A percentile compares a stretch with the other conserved stretches of the same genome.
Evolutionary conservation across 1,284 basidiomycete species (phyloP).

Genomic region (Irpex lacteus): DNA sequence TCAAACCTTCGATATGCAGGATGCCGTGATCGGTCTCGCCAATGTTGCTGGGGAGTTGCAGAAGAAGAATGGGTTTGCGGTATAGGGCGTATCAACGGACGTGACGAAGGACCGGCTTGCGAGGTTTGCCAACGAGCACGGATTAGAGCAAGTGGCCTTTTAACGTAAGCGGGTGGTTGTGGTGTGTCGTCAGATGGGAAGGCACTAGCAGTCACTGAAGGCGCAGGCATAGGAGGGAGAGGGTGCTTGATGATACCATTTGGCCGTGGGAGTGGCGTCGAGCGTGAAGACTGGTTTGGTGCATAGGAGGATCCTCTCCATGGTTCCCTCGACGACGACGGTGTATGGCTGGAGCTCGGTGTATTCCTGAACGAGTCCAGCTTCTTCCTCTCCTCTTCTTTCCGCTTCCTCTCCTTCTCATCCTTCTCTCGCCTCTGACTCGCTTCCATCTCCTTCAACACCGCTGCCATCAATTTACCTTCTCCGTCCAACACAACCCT

Average conservation of each 20-base stretch:
- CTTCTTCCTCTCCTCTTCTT: slow-evolving; percentile 22
- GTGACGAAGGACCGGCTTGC: slow-evolving; percentile 2
- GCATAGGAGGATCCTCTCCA: slow-evolving; percentile 7
- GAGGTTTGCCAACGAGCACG: slow-evolving; percentile 2
- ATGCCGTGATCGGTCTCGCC: background rate
- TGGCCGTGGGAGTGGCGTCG: slow-evolving; percentile 15
- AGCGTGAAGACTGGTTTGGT: slow-evolving; percentile 16
- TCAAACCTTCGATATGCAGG: slow-evolving; percentile 7
- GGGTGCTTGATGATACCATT: slow-evolving; percentile 13
- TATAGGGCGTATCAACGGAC: background rate
- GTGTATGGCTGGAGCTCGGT: slow-evolving; percentile 21
- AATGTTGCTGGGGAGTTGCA: slow-evolving; percentile 15
- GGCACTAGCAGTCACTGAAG: slow-evolving; percentile 9
- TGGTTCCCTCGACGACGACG: background rate
- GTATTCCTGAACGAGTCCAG: slow-evolving; percentile 21
- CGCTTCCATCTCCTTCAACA: slow-evolving; percentile 59
- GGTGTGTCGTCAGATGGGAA: background rate
- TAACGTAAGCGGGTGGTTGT: background rate
- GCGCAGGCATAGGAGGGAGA: slow-evolving; percentile 18
- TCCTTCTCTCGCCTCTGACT: slow-evolving; percentile 44
- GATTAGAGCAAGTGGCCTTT: slow-evolving; percentile 1
- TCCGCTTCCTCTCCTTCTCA: slow-evolving; percentile 41
- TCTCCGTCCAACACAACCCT: slow-evolving; percentile 64
- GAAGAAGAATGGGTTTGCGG: slow-evolving; percentile 14
- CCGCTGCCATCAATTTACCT: slow-evolving; percentile 52